Base-by-base conservation (phyloP, 495 filamentous ascomycete species). In the Pyrenula aspistea region DNA sequence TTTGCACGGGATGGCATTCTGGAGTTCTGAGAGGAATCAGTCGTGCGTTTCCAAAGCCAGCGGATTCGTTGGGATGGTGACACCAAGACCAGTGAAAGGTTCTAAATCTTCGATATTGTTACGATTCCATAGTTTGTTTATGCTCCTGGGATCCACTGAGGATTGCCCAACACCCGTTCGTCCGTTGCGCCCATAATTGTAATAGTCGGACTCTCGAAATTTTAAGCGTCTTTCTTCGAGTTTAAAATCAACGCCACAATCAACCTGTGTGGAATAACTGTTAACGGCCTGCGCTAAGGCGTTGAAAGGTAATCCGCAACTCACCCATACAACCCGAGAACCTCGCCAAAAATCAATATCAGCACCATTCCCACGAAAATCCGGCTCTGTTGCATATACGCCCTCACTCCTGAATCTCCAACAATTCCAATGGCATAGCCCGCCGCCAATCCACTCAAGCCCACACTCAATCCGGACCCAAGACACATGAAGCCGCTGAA, bases 311-410 rank as follows among this genome's bases (percentile, higher is more conserved):
- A 20, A 10, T 20, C 10, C 50, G 42, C 19, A 52, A 8, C 86
- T 61, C 80, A 94, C 86, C 94, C 94, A 66, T 99, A 99, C 48
- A 99, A 84, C 62, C 93, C 93, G 61, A 99, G 70, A 21, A 99
- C 93, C 77, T 99, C 93, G 53, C 88, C 92, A 67, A 98, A 98
- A 81, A 98, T 98, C 61, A 98, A 78, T 59, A 98, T 96, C 63
- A 98, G 69, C 57, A 98, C 92, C 93, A 97, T 96, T 69, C 93
- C 93, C 36, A 99, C 93, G 63, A 96, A 99, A 50, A 99, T 84
- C 54, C 91, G 83, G 21, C 86, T 91, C 71, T 99, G 93, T 60
- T 85, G 82, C 91, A 99, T 94, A 71, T 94, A 99, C 53, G 90
- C 81, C 59, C 93, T 80, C 53, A 95, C 91, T 47, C 93, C 93